Evolutionary conservation across 768 basidiomycete genomes (phyloP).

Genomic region (Termitomyces titanicus): DNA sequence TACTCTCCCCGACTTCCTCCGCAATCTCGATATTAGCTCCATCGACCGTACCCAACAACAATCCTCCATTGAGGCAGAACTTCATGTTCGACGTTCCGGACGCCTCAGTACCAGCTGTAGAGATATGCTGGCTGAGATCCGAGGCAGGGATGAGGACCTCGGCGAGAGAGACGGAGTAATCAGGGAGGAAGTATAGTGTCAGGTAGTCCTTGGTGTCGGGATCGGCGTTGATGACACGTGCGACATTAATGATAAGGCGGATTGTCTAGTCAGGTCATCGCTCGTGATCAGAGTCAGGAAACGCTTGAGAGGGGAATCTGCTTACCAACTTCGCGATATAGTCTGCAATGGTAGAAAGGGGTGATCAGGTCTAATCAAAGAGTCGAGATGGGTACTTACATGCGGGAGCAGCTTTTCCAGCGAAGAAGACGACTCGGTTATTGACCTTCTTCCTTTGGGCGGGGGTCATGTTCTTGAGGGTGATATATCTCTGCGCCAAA

Average conservation of each 20-base stretch:
- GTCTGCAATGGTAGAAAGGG: slow-evolving; percentile 38
- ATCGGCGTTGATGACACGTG: slow-evolving; percentile 76
- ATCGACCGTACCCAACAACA: slow-evolving; percentile 87
- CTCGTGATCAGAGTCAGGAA: neutral
- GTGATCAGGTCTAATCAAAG: neutral
- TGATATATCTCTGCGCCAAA: slow-evolving; percentile 65
- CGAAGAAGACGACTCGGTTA: slow-evolving; percentile 93
- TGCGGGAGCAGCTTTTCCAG: slow-evolving; percentile 94
- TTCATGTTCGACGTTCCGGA: slow-evolving; percentile 84
- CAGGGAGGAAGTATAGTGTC: slow-evolving; percentile 91
- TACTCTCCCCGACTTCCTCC: slow-evolving; percentile 88
- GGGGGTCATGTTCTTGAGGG: slow-evolving; percentile 73
- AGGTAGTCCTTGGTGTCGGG: slow-evolving; percentile 86
- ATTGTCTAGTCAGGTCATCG: slow-evolving; percentile 54
- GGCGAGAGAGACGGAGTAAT: slow-evolving; percentile 85
- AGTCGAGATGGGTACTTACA: slow-evolving; percentile 42
- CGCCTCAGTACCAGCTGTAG: slow-evolving; percentile 94
- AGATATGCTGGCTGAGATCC: slow-evolving; percentile 95
- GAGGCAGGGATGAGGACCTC: slow-evolving; percentile 88
- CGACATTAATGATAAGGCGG: slow-evolving; percentile 89
- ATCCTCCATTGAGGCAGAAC: slow-evolving; percentile 88
- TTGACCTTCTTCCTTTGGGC: slow-evolving; percentile 79
- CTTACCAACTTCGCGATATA: slow-evolving; percentile 86
- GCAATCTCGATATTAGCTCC: slow-evolving; percentile 98
- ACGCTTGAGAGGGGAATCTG: neutral